Conservation (phyloP, 768 basidiomycete species). For the Cystofilobasidium capitatum region DNA sequence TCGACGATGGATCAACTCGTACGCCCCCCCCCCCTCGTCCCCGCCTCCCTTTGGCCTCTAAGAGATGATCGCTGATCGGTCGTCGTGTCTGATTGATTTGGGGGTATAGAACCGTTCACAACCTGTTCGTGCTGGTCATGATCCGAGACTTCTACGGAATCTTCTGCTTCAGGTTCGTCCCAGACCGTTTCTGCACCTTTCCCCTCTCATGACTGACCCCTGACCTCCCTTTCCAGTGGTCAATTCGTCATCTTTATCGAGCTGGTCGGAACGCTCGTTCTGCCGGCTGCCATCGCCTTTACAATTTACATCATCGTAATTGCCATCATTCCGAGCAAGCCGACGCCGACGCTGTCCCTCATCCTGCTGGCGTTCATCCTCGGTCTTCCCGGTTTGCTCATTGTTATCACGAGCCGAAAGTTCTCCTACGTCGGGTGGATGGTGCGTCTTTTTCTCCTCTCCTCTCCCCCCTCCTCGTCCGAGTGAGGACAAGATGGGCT, state of each 20-base stretch:
- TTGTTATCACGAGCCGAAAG: constrained; percentile 91
- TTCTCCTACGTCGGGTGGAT: constrained; percentile 85
- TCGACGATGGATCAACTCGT: constrained; percentile 80
- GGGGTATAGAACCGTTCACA: constrained; percentile 82
- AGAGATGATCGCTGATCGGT: background rate
- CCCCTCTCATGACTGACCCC: constrained; percentile 45
- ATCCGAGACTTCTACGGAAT: constrained; percentile 98
- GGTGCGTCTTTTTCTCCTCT: background rate
- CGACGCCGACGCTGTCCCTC: constrained; percentile 70
- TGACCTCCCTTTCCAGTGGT: background rate
- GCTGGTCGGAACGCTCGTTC: constrained; percentile 84
- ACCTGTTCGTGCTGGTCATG: constrained; percentile 83
- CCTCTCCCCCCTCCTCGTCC: background rate
- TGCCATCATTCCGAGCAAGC: constrained; percentile 69
- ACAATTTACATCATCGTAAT: constrained; percentile 85
- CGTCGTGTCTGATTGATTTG: background rate
- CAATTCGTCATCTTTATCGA: constrained; percentile 62
- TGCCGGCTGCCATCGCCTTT: constrained; percentile 95
- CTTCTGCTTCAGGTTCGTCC: constrained; percentile 88
- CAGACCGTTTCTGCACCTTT: constrained; percentile 76
- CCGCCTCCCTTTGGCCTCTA: background rate
- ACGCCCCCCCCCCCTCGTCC: background rate
- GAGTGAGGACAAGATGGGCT: too few relatives aligned
- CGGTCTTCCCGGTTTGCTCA: constrained; percentile 88
- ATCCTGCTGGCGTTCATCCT: constrained; percentile 87